Evolutionary conservation across 805 yeast genomes (phyloP), one percentile per base, ranked within the genome.

Genomic region (Kuraishia capsulata): DNA sequence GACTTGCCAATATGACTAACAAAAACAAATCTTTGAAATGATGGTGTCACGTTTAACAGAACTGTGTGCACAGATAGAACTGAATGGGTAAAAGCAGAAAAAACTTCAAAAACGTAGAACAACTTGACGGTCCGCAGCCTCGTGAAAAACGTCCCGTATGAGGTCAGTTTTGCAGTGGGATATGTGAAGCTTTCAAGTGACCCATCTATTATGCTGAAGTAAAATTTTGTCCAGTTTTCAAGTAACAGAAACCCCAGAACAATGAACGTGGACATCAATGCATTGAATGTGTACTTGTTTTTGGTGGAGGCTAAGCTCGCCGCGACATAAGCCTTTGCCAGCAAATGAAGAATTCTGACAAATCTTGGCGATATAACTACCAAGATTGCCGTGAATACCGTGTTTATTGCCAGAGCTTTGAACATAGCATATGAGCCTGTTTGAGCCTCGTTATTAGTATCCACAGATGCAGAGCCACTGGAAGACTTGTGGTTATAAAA

Each of bases 251-350:
- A 23, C 19, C 14, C 35, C 32, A 35, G 8, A 19, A 20, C 32
- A 28, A 20, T 19, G 17, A 10, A 23, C 18, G 28, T 38, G 36
- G 33, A 25, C 16, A 50, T 21, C 2, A 59, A 16, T 3, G 65
- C 59, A 45, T 59, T 60, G 6, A 49, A 25, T 4, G 51, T 38
- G 25, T 51, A 49, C 36, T 56, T 44, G 34, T 51, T 45, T 36
- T 45, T 50, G 5, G 56, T 45, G 1, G 63, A 56, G 0, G 62
- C 56, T 18, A 61, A 32, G 20, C 46, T 56, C 11, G 62, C 50
- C 1, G 64, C 64, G n/a, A 61, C 46, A 30, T 56, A 46, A 0
- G 63, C 54, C 42, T 59, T 60, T 5, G 64, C 56, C 25, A 58
- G 42, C 9, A 59, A 24, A 30, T 52, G 49, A 2, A 50, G 37